Evolutionary conservation across 805 yeast genomes (phyloP).

Genomic region (Teunomyces pallodes): DNA sequence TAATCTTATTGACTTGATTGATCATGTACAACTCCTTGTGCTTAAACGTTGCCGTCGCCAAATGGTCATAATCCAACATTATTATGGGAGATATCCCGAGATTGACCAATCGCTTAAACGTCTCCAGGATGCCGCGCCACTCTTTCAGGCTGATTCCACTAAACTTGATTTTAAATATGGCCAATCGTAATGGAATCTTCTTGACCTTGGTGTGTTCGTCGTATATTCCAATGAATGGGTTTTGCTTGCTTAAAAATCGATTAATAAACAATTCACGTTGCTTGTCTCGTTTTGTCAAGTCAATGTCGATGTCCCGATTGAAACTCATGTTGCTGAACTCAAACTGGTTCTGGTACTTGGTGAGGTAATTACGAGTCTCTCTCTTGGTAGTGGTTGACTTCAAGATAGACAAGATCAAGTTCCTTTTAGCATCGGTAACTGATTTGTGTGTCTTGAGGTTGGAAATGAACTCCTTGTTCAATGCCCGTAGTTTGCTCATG

Average conservation of each 20-base stretch:
- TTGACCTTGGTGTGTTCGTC: constrained; percentile 27
- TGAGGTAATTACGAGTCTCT: constrained; percentile 79
- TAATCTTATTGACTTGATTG: constrained; percentile 29
- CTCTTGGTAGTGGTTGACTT: constrained; percentile 91
- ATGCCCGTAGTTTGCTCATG: constrained; percentile 29
- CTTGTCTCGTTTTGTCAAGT: constrained; percentile 17
- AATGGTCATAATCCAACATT: constrained; percentile 26
- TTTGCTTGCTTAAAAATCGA: constrained; percentile 29
- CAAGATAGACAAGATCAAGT: constrained; percentile 77
- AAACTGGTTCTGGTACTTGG: constrained; percentile 58
- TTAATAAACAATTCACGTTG: constrained; percentile 34
- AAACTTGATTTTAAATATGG: constrained; percentile 52
- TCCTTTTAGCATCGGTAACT: constrained; percentile 52
- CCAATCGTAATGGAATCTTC: constrained; percentile 49
- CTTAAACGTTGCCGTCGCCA: constrained; percentile 27
- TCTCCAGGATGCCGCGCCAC: constrained; percentile 51
- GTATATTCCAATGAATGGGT: constrained; percentile 34
- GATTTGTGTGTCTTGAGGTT: constrained; percentile 31
- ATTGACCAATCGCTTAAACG: constrained; percentile 51
- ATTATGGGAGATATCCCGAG: constrained; percentile 77
- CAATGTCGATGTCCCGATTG: neutral
- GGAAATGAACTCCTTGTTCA: constrained; percentile 34
- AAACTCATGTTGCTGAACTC: constrained; percentile 19
- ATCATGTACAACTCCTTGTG: constrained; percentile 29
- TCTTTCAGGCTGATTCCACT: constrained; percentile 27